Evolutionary conservation across 306 rosid species (phyloP).

Genomic region (Cicer judaicum): DNA sequence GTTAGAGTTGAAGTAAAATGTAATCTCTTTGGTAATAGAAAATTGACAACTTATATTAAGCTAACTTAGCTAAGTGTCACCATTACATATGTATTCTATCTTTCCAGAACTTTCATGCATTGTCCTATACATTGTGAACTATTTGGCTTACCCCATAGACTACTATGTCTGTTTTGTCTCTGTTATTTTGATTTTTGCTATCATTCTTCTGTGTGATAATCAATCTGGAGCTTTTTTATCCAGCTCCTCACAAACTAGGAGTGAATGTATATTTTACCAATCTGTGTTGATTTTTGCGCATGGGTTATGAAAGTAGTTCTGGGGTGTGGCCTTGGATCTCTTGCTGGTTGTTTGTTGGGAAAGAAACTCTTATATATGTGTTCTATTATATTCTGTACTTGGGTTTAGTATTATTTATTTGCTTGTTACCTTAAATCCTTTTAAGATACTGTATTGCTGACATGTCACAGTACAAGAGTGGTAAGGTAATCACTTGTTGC

Average conservation of each 20-base stretch:
- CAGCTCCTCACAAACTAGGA: conserved; percentile 4
- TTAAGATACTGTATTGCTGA: conserved; percentile 95
- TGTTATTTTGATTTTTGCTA: background rate
- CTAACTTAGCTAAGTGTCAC: background rate
- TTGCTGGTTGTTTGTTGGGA: conserved; percentile 2
- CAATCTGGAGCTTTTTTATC: conserved; percentile 1
- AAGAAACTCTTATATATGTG: background rate
- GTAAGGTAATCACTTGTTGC: conserved; percentile 64
- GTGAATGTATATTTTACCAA: conserved; percentile 30
- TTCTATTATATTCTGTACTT: conserved; percentile 12
- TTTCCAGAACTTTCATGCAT: conserved; percentile 5
- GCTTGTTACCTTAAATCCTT: conserved; percentile 61
- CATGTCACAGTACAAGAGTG: conserved; percentile 94
- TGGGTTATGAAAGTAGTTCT: conserved; percentile 21
- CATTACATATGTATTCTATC: background rate
- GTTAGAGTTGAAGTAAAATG: conserved; percentile 7
- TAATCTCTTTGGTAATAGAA: conserved; percentile 23
- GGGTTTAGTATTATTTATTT: conserved; percentile 31
- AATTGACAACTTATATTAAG: background rate
- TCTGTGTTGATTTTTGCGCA: conserved; percentile 10
- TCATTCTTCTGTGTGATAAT: conserved; percentile 7
- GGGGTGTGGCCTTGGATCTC: conserved; percentile 7
- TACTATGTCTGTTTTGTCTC: background rate
- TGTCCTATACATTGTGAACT: conserved; percentile 1
- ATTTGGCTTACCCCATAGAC: background rate